A percentile compares a stretch with the other conserved stretches of the same genome.
These are phyloP conservation scores for Alloteropsis semialata DNA, from an alignment of 176 grass and related monocot genomes.

Conservation along the genomic window DNA sequence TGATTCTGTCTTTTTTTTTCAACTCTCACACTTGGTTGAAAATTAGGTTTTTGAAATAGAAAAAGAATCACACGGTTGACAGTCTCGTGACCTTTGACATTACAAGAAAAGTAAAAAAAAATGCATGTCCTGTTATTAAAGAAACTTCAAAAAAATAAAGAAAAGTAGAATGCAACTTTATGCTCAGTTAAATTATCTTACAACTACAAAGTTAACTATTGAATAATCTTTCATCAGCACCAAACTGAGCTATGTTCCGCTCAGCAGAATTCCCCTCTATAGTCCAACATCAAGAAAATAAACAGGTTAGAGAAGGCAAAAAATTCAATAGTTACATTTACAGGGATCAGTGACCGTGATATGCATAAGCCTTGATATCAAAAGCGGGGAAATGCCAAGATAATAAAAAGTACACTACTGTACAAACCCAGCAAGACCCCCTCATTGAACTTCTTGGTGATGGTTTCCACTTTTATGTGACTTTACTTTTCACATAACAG, in stretches of 20 bases:
- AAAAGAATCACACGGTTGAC: no score
- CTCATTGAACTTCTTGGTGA: background rate
- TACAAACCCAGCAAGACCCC: background rate
- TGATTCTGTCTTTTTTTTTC: no score
- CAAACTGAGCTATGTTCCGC: background rate
- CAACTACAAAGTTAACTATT: slow-evolving; percentile 16
- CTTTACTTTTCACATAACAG: background rate
- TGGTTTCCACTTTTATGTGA: slow-evolving; percentile 20
- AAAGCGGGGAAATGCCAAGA: background rate
- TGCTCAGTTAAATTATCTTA: slow-evolving; percentile 24
- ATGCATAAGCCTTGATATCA: background rate
- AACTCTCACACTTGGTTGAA: no score
- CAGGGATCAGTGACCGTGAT: slow-evolving; percentile 6
- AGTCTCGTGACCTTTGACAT: no score
- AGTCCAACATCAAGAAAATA: slow-evolving; percentile 2
- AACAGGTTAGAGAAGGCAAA: slow-evolving; percentile 19
- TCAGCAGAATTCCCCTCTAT: background rate
- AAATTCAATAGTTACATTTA: slow-evolving; percentile 53
- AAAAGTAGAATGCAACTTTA: no score
- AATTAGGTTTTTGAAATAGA: no score
- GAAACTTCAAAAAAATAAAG: no score
- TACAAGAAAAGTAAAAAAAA: no score
- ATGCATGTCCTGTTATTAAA: no score
- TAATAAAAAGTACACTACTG: background rate
- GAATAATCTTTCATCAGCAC: background rate